These are phyloP conservation scores for Nemania abortiva DNA, from an alignment of 2,329 filamentous ascomycete genomes.

Conservation along the genomic window DNA sequence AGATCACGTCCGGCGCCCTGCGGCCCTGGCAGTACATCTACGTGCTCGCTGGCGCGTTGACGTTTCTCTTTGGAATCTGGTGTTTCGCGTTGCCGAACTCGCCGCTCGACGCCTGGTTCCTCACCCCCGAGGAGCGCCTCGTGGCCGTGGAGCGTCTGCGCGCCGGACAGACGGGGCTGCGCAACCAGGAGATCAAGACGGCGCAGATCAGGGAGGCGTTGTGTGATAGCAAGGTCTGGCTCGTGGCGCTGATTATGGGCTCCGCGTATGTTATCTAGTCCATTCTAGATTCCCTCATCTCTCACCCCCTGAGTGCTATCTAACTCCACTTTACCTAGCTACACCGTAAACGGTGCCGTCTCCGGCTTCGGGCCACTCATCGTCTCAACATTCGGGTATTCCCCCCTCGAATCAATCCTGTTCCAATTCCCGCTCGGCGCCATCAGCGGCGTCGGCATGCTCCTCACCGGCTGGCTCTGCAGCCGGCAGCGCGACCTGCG, in stretches of 20 bases:
- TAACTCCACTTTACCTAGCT: slow-evolving; percentile 5
- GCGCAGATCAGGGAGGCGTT: slow-evolving; percentile 69
- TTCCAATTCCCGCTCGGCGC: slow-evolving; percentile 81
- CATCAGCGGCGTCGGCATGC: slow-evolving; percentile 75
- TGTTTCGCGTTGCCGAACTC: slow-evolving; percentile 76
- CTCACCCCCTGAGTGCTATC: not conserved
- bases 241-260: slow-evolving; percentile 76
- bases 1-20: slow-evolving; percentile 66
- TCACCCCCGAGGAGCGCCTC: slow-evolving; percentile 71
- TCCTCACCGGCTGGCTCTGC: slow-evolving; percentile 74
- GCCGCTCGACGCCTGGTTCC: slow-evolving; percentile 76
- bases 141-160: slow-evolving; percentile 74
- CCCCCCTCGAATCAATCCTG: slow-evolving; percentile 73
- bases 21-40: slow-evolving; percentile 79
- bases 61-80: slow-evolving; percentile 72
- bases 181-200: slow-evolving; percentile 70
- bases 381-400: slow-evolving; percentile 77
- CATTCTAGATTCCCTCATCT: not conserved
- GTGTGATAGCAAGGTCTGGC: slow-evolving; percentile 71
- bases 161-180: slow-evolving; percentile 71
- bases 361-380: slow-evolving; percentile 78
- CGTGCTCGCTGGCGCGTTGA: slow-evolving; percentile 72
- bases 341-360: slow-evolving; percentile 79
- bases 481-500: slow-evolving; percentile 71
- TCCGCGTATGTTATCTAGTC: slow-evolving; percentile 57